Percentiles rank a stretch among this genome's conserved stretches.
These are phyloP conservation scores for Ustilago crameri DNA, from an alignment of 1,284 basidiomycete genomes.

Conservation along the genomic window DNA sequence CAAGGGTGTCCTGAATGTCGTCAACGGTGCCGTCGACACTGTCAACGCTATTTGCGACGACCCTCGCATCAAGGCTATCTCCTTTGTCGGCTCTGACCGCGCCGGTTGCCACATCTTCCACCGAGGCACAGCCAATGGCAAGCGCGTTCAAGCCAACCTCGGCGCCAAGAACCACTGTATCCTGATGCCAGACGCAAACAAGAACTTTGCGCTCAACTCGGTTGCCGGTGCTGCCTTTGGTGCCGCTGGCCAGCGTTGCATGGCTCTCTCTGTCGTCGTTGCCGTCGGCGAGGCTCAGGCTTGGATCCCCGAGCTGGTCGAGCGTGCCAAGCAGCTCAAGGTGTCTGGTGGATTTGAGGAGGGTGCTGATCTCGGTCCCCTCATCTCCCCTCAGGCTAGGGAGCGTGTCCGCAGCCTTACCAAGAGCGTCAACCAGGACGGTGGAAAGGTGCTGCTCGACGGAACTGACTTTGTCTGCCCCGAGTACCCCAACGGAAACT, in stretches of 20 bases:
- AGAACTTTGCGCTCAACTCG: conserved; percentile 91
- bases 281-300: conserved; percentile 84
- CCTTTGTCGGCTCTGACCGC: conserved; percentile 94
- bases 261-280: conserved; percentile 72
- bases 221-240: conserved; percentile 95
- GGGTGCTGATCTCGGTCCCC: conserved; percentile 88
- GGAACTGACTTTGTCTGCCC: conserved; percentile 79
- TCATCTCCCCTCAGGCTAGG: conserved; percentile 90
- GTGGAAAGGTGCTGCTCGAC: conserved; percentile 88
- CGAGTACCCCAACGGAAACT: conserved; percentile 89
- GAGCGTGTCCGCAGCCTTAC: conserved; percentile 82
- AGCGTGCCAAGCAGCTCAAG: conserved; percentile 82
- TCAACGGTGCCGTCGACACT: conserved; percentile 87
- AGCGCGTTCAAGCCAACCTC: conserved; percentile 93
- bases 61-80: conserved; percentile 89
- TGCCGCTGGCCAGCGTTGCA: conserved; percentile 93
- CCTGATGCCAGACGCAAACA: conserved; percentile 96
- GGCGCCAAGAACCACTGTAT: conserved; percentile 86
- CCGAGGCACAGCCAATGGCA: conserved; percentile 83
- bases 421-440: conserved; percentile 80
- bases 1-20: conserved; percentile 70
- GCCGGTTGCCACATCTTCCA: conserved; percentile 92
- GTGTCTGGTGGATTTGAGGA: conserved; percentile 91
- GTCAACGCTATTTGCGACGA: conserved; percentile 96
- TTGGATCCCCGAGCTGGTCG: conserved; percentile 88